Base-by-base conservation (phyloP, 1,284 basidiomycete species). In the Ganoderma multipileum region DNA sequence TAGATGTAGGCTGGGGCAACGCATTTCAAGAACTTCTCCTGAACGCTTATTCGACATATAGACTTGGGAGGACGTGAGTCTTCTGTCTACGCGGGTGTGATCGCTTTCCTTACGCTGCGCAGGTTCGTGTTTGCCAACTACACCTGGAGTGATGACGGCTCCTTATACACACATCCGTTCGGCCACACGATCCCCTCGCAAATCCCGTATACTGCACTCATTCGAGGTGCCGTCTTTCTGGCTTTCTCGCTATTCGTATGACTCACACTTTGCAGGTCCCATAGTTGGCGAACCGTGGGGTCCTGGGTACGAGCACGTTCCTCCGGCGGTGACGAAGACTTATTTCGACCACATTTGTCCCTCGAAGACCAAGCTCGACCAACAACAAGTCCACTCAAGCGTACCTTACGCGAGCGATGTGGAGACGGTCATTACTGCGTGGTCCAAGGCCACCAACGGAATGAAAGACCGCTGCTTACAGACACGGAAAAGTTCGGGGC, bases 41-140 rank as follows among this genome's bases (percentile, higher is more conserved):
- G 55, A 84, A 84, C 64, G 80, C 86, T 0, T 80, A 86, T 55
- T 75, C 89, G 0, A 84, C 88, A 0, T 80, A 83, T 61, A 74
- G 79, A 18, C 74, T 84, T 0, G 79, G 80, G 33, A 75, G 86
- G 69, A 79, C 83, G 84, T 87, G 74, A 65, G 86, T 77, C 4
- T 11, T 18, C 52, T 12, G 14, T 18, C 28, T 54, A 23, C 33
- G 36, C n/a, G 20, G 18, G 1, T 54, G 14, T 54, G 28, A 30
- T 54, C 52, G 26, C 14, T 16, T 20, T 54, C 52, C 28, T 30
- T 11, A 4, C 20, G 28, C 4, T 33, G 42, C 16, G 28, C 42
- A 76, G 79, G 7, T 90, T 85, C 67, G 89, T 91, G 0, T 90
- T 91, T 63, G 86, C 89, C 61, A 89, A 91, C 73, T 91, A 89